Evolutionary conservation across 257 asterid genomes (phyloP).

Genomic region (Solanum medicagineum): DNA sequence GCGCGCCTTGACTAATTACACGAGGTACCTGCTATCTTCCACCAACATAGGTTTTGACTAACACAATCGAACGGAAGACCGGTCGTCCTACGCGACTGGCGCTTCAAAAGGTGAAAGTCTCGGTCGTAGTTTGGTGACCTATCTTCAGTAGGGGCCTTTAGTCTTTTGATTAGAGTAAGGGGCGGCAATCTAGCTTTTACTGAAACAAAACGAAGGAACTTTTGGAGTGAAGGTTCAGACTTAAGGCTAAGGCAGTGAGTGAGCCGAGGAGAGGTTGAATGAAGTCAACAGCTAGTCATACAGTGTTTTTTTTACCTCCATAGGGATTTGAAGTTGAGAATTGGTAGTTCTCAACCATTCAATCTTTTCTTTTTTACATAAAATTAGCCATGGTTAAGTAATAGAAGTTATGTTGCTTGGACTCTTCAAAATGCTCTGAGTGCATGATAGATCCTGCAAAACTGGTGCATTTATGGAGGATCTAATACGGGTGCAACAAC

Average conservation of each 20-base stretch:
- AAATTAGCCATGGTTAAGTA: neutral
- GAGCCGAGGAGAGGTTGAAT: no score
- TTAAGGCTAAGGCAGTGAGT: no score
- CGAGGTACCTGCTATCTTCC: neutral
- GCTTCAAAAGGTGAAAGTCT: neutral
- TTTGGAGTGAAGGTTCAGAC: no score
- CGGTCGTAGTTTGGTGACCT: neutral
- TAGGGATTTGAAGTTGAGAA: no score
- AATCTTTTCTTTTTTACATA: neutral
- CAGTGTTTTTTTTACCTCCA: no score
- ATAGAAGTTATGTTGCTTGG: neutral
- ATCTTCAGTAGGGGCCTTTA: neutral
- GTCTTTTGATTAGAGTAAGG: neutral
- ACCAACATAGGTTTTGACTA: neutral
- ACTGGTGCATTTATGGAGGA: neutral
- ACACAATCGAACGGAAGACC: neutral
- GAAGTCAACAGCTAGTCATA: no score
- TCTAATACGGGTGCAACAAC: neutral
- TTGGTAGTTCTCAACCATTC: no score
- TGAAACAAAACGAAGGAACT: no score
- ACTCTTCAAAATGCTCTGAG: neutral
- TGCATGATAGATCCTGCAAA: neutral
- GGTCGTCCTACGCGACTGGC: no score
- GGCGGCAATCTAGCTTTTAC: no score
- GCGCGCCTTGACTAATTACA: neutral